Conservation (phyloP, 805 yeast genomes). For the Cyberlindnera misumaiensis region DNA sequence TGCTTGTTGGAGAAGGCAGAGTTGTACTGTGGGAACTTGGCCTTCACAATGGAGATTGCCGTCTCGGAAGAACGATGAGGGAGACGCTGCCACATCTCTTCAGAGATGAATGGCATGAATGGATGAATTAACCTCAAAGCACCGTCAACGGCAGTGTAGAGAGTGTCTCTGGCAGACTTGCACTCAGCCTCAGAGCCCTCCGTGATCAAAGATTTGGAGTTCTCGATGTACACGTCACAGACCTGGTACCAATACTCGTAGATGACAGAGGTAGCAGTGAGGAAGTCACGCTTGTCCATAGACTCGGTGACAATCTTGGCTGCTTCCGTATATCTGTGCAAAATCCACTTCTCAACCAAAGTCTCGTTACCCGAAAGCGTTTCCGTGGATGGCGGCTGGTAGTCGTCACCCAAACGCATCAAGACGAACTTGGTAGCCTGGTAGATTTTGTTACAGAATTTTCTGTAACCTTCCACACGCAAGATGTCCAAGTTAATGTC, state of each 20-base stretch:
- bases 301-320: slow-evolving; percentile 56
- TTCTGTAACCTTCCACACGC: slow-evolving; percentile 98
- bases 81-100: slow-evolving; percentile 98
- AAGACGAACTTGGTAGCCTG: slow-evolving; percentile 97
- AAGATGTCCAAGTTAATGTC: slow-evolving; percentile 93
- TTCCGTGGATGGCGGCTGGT: slow-evolving; percentile 65
- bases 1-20: slow-evolving; percentile 53
- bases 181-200: slow-evolving; percentile 85
- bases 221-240: slow-evolving; percentile 97
- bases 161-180: slow-evolving; percentile 87
- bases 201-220: slow-evolving; percentile 84
- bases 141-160: slow-evolving; percentile 87
- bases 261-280: slow-evolving; percentile 77
- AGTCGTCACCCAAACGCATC: slow-evolving; percentile 86
- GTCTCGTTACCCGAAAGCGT: slow-evolving; percentile 73
- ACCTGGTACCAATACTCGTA: slow-evolving; percentile 94
- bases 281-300: slow-evolving; percentile 81
- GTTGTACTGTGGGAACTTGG: slow-evolving; percentile 67
- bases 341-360: slow-evolving; percentile 93
- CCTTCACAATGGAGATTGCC: slow-evolving; percentile 67
- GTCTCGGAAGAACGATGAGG: slow-evolving; percentile 77
- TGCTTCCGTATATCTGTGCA: slow-evolving; percentile 74
- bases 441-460: slow-evolving; percentile 98
- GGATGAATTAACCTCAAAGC: slow-evolving; percentile 93
- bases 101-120: slow-evolving; percentile 96